phyloP scores from a whole-genome alignment of 495 filamentous ascomycete genomes.

The Hypomontagnella submonticulosa region DNA sequence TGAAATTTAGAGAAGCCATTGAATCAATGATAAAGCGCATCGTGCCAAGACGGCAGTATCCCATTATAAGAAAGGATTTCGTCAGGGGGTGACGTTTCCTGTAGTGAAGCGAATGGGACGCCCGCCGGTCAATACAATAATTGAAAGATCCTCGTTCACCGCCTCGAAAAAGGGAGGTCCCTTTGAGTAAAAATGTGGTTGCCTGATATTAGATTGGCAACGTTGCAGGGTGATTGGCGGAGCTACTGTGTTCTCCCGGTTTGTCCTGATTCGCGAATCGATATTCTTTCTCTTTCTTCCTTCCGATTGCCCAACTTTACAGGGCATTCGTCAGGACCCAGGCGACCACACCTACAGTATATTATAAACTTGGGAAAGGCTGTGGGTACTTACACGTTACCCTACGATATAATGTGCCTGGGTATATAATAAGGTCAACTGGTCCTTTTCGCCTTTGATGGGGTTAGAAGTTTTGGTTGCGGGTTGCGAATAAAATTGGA shows the following conservation, averaged over 20 bases:
- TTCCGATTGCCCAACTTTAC: not conserved
- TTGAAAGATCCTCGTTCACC: constrained; percentile 35
- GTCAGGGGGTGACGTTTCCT: constrained; percentile 35
- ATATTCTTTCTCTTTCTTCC: not conserved
- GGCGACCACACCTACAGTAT: too few species aligned
- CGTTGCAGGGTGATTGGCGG: constrained; percentile 33
- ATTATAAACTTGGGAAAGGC: too few species aligned
- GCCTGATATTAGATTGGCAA: constrained; percentile 38
- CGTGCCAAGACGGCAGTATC: constrained; percentile 26
- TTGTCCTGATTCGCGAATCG: constrained; percentile 21
- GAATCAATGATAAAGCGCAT: constrained; percentile 19
- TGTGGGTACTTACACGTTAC: too few species aligned
- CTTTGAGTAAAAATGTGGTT: constrained; percentile 33
- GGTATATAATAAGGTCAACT: constrained; percentile 1
- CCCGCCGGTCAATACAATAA: constrained; percentile 23
- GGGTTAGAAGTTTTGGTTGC: not conserved
- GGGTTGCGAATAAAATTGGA: not conserved
- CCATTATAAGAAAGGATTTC: constrained; percentile 35
- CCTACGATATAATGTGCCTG: not conserved
- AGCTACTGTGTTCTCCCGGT: constrained; percentile 4
- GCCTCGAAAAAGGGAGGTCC: constrained; percentile 37
- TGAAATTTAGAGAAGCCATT: not conserved
- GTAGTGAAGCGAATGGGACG: constrained; percentile 27
- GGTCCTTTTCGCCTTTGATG: not conserved
- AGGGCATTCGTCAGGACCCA: not conserved